Conservation (phyloP, 2,329 filamentous ascomycete species). For the Fusarium setosum region DNA sequence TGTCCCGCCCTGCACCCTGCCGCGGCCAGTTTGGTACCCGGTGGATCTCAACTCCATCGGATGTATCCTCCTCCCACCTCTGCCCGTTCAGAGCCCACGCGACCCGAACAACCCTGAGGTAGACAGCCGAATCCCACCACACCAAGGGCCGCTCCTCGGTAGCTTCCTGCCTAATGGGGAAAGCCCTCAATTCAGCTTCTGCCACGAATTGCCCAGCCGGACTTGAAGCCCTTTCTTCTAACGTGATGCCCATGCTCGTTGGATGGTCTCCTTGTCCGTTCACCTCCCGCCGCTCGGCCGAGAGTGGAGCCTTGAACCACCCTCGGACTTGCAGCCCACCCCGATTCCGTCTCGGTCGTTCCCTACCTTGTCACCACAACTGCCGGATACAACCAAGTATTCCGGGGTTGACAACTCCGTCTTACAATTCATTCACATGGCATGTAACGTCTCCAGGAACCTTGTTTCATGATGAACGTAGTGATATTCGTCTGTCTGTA, state of each 20-base stretch:
- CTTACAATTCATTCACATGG: background rate
- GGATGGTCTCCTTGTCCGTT: conserved; percentile 7
- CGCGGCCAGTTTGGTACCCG: conserved; percentile 3
- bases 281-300: conserved; percentile 34
- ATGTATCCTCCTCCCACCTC: background rate
- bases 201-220: background rate
- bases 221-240: background rate
- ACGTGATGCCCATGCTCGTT: background rate
- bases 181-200: background rate
- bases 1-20: conserved; percentile 12
- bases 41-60: conserved; percentile 22
- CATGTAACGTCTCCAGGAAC: background rate
- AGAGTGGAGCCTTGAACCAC: conserved; percentile 25
- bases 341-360: background rate
- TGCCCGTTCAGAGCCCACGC: background rate
- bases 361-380: background rate
- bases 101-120: conserved; percentile 3
- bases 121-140: conserved; percentile 1
- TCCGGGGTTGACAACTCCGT: background rate
- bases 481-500: conserved; percentile 34
- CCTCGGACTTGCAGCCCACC: conserved; percentile 8
- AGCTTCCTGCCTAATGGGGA: conserved; percentile 1
- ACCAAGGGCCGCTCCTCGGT: background rate
- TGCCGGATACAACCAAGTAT: background rate
- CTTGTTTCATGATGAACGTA: conserved; percentile 19